phyloP scores from a whole-genome alignment of 2,329 filamentous ascomycete genomes.

The Fusarium beomiforme region DNA sequence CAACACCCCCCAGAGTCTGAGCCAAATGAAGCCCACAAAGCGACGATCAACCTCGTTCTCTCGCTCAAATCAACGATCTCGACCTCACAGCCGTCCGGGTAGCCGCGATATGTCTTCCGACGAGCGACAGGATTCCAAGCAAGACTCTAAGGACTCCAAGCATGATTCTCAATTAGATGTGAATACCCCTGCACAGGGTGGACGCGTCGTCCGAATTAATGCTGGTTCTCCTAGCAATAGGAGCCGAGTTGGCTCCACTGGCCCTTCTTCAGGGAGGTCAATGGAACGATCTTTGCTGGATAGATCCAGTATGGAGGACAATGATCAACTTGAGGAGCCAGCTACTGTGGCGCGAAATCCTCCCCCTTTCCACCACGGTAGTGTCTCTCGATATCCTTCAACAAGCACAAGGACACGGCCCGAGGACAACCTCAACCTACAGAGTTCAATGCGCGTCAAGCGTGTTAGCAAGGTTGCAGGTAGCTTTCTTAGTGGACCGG shows the following conservation, averaged over 20 bases:
- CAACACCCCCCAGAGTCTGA: slow-evolving; percentile 58
- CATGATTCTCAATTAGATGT: slow-evolving; percentile 52
- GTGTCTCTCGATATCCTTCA: slow-evolving; percentile 62
- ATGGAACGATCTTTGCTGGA: slow-evolving; percentile 49
- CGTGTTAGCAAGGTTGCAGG: slow-evolving; percentile 79
- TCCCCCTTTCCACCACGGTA: slow-evolving; percentile 59
- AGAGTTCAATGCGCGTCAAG: slow-evolving; percentile 82
- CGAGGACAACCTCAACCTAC: slow-evolving; percentile 72
- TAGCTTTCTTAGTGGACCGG: slow-evolving; percentile 82
- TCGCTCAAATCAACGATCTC: slow-evolving; percentile 45
- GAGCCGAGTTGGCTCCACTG: slow-evolving; percentile 50
- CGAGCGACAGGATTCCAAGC: slow-evolving; percentile 48
- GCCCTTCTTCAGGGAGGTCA: slow-evolving; percentile 50
- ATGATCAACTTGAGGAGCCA: slow-evolving; percentile 59
- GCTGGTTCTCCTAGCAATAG: slow-evolving; percentile 61
- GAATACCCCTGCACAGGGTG: slow-evolving; percentile 64
- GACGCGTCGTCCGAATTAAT: slow-evolving; percentile 65
- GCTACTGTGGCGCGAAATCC: slow-evolving; percentile 61
- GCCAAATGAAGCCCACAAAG: slow-evolving; percentile 53
- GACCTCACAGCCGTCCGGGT: slow-evolving; percentile 51
- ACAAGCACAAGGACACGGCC: slow-evolving; percentile 61
- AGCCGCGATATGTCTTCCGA: slow-evolving; percentile 56
- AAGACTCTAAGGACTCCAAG: slow-evolving; percentile 26
- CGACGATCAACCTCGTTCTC: slow-evolving; percentile 64
- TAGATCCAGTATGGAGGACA: slow-evolving; percentile 53